Evolutionary conservation across 495 filamentous ascomycete species (phyloP).

Genomic region (Penicillium cosmopolitanum): DNA sequence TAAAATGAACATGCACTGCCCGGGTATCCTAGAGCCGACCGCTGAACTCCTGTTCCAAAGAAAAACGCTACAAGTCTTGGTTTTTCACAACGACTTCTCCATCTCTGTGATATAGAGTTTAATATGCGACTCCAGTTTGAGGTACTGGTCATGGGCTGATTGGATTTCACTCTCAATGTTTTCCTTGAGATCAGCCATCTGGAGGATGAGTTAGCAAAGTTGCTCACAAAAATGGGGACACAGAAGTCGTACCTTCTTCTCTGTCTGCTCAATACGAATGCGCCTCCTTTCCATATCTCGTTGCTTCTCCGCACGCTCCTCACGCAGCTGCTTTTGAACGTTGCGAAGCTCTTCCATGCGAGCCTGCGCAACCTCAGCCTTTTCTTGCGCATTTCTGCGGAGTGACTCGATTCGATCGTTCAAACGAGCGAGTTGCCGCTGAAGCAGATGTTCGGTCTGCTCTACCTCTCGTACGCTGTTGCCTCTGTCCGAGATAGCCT

Average conservation of each 20-base stretch:
- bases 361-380: constrained; percentile 75
- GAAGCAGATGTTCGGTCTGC: constrained; percentile 78
- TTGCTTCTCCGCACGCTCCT: constrained; percentile 82
- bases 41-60: constrained; percentile 42
- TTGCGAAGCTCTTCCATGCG: constrained; percentile 88
- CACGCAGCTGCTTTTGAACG: constrained; percentile 77
- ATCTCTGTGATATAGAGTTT: constrained; percentile 98
- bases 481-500: constrained; percentile 82
- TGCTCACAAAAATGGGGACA: background rate
- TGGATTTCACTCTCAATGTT: constrained; percentile 94
- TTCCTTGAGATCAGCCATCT: constrained; percentile 98
- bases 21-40: constrained; percentile 50
- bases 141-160: constrained; percentile 84
- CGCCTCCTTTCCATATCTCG: constrained; percentile 88
- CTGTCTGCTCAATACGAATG: constrained; percentile 93
- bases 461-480: constrained; percentile 92
- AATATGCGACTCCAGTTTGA: constrained; percentile 96
- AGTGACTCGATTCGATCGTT: constrained; percentile 82
- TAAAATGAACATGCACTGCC: constrained; percentile 31
- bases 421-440: constrained; percentile 81
- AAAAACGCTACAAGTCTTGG: constrained; percentile 22
- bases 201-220: constrained; percentile 18
- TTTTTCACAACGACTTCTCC: constrained; percentile 79
- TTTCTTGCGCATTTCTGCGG: constrained; percentile 75
- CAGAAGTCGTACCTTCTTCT: constrained; percentile 80